Evolutionary conservation across 176 grass and related monocot genomes (phyloP), one percentile per base, ranked within the genome.

Genomic region (Zizania latifolia): DNA sequence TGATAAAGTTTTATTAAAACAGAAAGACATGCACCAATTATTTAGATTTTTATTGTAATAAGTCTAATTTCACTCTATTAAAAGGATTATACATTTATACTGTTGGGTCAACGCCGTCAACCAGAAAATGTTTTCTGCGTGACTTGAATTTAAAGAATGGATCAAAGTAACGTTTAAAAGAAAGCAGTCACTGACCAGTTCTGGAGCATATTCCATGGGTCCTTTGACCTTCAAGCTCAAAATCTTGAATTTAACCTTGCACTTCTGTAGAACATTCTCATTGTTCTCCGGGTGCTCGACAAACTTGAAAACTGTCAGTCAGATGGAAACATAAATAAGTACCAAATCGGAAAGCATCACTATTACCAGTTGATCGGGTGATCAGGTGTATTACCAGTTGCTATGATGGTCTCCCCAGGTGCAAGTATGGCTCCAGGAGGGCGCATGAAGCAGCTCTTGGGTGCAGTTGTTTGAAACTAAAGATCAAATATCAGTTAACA

Each of bases 381-480:
- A 74, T 35, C 32, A 51, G 12, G 9, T 13, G 50, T 8, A 41
- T 75, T 92, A 99, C 91, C 95, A 86, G 91, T 99, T 39, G 95
- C 88, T 79, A 99, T 91, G 48, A 99, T 81, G 79, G 78, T 92
- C 84, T 99, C 91, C 27, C 95, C 95, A 65, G 91, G 91, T 84
- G 95, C 80, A 89, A 99, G 95, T 83, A 99, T 70, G n/a, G 88
- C 91, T 68, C 95, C 91, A 57, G 95, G 95, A 44, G 95, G 95
- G 50, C 95, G 86, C 95, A 99, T 99, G 46, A 99, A 99, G 68
- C 91, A 99, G 82, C 95, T 94, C 77, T 94, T 99, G 16, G 91
- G 95, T 26, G 91, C 89, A 81, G 95, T 99, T 79, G 95, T 99
- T 99, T 99, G 95, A 74, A 99, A 99, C 95, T 99, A 74, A 58